Evolutionary conservation across 2,329 filamentous ascomycete genomes (phyloP).

Genomic region (Fusarium agapanthi): DNA sequence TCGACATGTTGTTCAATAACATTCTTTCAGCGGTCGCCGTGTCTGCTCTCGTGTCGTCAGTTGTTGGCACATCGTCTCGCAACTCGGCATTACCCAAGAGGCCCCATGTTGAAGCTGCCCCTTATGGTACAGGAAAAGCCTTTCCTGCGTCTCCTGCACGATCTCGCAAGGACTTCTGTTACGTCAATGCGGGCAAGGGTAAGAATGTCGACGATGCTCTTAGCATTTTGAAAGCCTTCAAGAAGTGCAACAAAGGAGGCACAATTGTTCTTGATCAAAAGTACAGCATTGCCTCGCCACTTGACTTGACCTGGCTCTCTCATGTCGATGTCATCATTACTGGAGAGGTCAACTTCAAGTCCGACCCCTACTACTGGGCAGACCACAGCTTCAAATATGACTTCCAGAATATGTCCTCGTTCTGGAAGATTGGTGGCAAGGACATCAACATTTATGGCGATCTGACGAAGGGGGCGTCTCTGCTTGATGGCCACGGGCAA

Average conservation of each 20-base stretch:
- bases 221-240: conserved; percentile 34
- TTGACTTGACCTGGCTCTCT: conserved; percentile 72
- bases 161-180: conserved; percentile 25
- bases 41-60: conserved; percentile 21
- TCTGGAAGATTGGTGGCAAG: conserved; percentile 46
- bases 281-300: conserved; percentile 70
- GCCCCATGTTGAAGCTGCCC: conserved; percentile 27
- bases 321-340: conserved; percentile 67
- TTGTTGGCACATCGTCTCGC: neutral
- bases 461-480: conserved; percentile 69
- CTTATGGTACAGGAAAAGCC: conserved; percentile 24
- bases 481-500: conserved; percentile 61
- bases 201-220: conserved; percentile 25
- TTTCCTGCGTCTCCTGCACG: conserved; percentile 29
- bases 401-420: conserved; percentile 69
- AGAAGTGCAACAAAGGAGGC: conserved; percentile 68
- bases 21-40: conserved; percentile 18
- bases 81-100: conserved; percentile 18
- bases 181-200: conserved; percentile 28
- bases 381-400: conserved; percentile 68
- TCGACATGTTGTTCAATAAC: conserved; percentile 11
- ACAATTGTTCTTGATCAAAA: conserved; percentile 66
- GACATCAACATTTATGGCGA: conserved; percentile 72
- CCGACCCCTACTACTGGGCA: conserved; percentile 76
- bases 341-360: conserved; percentile 68